These are phyloP conservation scores for Camillea tinctor DNA, from an alignment of 2,329 filamentous ascomycete genomes.

Conservation along the genomic window DNA sequence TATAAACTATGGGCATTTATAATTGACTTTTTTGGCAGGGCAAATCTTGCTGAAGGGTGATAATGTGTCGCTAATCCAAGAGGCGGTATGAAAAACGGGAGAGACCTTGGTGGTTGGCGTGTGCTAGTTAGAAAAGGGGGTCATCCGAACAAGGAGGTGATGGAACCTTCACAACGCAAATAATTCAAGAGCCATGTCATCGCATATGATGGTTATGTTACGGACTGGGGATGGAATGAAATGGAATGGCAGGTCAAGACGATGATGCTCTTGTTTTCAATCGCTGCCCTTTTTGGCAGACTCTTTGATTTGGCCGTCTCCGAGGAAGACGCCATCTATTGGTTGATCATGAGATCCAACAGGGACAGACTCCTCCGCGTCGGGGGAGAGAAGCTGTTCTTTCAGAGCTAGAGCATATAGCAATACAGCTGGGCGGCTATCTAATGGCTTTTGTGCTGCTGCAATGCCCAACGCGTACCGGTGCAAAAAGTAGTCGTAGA, in stretches of 20 bases:
- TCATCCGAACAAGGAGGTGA: neutral
- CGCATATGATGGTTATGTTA: constrained; percentile 10
- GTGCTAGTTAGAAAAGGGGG: constrained; percentile 14
- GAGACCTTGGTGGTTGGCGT: constrained; percentile 19
- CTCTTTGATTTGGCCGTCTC: constrained; percentile 60
- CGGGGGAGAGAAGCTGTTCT: constrained; percentile 72
- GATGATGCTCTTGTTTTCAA: constrained; percentile 23
- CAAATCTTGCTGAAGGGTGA: constrained; percentile 68
- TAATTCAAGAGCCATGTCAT: constrained; percentile 8
- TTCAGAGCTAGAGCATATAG: constrained; percentile 77
- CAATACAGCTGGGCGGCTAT: constrained; percentile 41
- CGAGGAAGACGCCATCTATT: constrained; percentile 74
- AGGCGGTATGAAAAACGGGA: constrained; percentile 34
- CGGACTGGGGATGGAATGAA: neutral
- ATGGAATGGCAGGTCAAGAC: too few relatives aligned
- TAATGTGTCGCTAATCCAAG: constrained; percentile 62
- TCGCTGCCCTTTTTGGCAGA: constrained; percentile 27
- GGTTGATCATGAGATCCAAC: constrained; percentile 74
- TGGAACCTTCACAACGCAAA: constrained; percentile 7
- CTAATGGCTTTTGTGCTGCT: constrained; percentile 33
- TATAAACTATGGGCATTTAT: neutral
- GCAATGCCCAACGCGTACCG: constrained; percentile 56
- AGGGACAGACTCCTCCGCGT: constrained; percentile 64
- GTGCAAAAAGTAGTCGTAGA: constrained; percentile 91
- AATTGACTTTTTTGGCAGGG: constrained; percentile 38